Evolutionary conservation across 2,329 filamentous ascomycete genomes (phyloP), one percentile per base, ranked within the genome.

Genomic region (Daldinia eschscholtzii): DNA sequence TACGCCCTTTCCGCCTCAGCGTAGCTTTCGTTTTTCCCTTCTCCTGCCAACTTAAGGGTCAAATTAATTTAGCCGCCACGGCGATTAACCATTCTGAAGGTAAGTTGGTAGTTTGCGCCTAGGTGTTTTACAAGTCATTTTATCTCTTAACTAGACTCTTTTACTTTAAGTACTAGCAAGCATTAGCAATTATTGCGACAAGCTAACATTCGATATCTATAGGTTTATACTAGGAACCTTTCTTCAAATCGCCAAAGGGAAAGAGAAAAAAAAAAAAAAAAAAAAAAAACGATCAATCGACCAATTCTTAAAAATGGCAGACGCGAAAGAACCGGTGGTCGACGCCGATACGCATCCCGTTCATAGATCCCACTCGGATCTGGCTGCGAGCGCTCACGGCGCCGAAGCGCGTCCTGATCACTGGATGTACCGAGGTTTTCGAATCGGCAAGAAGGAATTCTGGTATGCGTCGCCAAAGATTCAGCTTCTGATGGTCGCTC

Each of bases 381-480:
- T 53, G 37, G 62, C 72, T 46, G 52, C 63, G 30, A 66, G 62
- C 59, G 57, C 62, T 1, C 65, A 68, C 18, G n/a, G 12, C 39
- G 26, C 39, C 20, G 60, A 60, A 44, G 56, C 66, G 37, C 84
- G 83, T 33, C 86, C 86, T 1, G 46, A 72, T 3, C 86, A 86
- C 70, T 93, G 91, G 91, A 90, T 89, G 81, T 93, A 94, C 84
- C 89, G 86, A 76, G 83, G 84, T 56, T 76, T 88, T 75, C 85
- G 83, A 64, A 66, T 93, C 64, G 85, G 86, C 18, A 81, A 83
- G 57, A 80, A 81, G 65, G 84, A 85, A 71, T 67, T 91, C 6
- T 93, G 89, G 85, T 94, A 91, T 78, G 92, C 92, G 23, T 93
- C 91, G 64, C 92, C 92, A 12, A 87, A 89, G 75, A 80, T 89